These are phyloP conservation scores for Exutisphaerella laricina DNA, from an alignment of 2,329 filamentous ascomycete genomes.

Conservation along the genomic window DNA sequence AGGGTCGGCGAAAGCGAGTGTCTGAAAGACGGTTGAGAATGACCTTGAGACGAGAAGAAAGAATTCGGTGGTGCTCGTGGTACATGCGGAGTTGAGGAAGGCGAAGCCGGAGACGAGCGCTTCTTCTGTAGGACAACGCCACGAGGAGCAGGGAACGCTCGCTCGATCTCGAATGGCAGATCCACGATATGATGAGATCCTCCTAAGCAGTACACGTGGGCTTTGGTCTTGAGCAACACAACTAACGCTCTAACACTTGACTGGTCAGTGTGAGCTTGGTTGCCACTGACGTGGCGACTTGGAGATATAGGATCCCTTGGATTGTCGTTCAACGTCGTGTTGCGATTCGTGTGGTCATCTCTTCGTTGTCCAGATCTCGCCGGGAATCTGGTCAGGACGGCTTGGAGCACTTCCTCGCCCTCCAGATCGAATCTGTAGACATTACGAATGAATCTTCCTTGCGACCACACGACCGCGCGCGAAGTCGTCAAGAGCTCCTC, in stretches of 20 bases:
- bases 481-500: conserved; percentile 77
- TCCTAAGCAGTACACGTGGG: conserved; percentile 85
- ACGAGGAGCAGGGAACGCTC: conserved; percentile 72
- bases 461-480: conserved; percentile 79
- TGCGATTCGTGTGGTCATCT: conserved; percentile 11
- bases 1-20: conserved; percentile 28
- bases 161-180: conserved; percentile 90
- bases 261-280: neutral
- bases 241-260: conserved; percentile 58
- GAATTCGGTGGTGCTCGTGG: conserved; percentile 70
- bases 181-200: conserved; percentile 86
- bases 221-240: conserved; percentile 86
- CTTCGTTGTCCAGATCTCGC: conserved; percentile 22
- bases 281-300: neutral
- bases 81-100: conserved; percentile 34
- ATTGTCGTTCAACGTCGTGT: neutral
- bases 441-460: conserved; percentile 76
- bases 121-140: conserved; percentile 86
- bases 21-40: conserved; percentile 28
- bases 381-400: conserved; percentile 77
- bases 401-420: conserved; percentile 79
- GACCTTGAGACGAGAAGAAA: conserved; percentile 66
- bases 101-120: conserved; percentile 46
- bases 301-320: too few relatives aligned
- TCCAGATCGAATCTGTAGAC: conserved; percentile 82